Percentiles rank a stretch among this genome's conserved stretches.
phyloP scores from a whole-genome alignment of 2,329 filamentous ascomycete species.

The Trichoderma koningiopsis region DNA sequence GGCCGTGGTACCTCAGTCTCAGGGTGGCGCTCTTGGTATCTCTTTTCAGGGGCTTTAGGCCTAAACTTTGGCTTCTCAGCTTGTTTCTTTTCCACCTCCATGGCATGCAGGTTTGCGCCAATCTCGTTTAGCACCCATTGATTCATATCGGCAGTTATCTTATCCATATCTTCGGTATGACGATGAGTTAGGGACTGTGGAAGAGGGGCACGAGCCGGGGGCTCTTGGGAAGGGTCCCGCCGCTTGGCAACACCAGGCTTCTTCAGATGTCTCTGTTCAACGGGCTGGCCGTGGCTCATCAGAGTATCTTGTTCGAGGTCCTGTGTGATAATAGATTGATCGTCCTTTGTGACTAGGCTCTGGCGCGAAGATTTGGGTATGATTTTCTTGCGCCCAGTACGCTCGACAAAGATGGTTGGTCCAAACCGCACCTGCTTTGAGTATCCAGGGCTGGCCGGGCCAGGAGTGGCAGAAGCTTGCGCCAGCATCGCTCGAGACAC shows the following conservation, averaged over 20 bases:
- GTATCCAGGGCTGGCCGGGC: slow-evolving; percentile 34
- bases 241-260: slow-evolving; percentile 38
- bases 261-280: slow-evolving; percentile 38
- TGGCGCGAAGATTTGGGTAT: slow-evolving; percentile 28
- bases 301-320: slow-evolving; percentile 13
- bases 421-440: slow-evolving; percentile 47
- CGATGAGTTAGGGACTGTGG: slow-evolving; percentile 39
- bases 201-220: slow-evolving; percentile 34
- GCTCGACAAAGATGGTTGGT: slow-evolving; percentile 60
- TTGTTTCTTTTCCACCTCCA: slow-evolving; percentile 46
- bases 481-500: slow-evolving; percentile 53
- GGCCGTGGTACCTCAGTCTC: slow-evolving; percentile 31
- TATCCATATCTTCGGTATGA: slow-evolving; percentile 50
- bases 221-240: slow-evolving; percentile 31
- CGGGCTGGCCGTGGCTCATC: slow-evolving; percentile 20
- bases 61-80: slow-evolving; percentile 48
- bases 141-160: slow-evolving; percentile 58
- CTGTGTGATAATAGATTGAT: not conserved
- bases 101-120: slow-evolving; percentile 52
- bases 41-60: slow-evolving; percentile 57
- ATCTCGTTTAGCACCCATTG: slow-evolving; percentile 62
- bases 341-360: slow-evolving; percentile 29
- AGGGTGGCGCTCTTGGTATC: slow-evolving; percentile 60
- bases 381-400: slow-evolving; percentile 45
- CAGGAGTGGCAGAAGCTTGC: slow-evolving; percentile 29